Conservation (phyloP, 306 rosid genomes). For the Vachellia collinsii region DNA sequence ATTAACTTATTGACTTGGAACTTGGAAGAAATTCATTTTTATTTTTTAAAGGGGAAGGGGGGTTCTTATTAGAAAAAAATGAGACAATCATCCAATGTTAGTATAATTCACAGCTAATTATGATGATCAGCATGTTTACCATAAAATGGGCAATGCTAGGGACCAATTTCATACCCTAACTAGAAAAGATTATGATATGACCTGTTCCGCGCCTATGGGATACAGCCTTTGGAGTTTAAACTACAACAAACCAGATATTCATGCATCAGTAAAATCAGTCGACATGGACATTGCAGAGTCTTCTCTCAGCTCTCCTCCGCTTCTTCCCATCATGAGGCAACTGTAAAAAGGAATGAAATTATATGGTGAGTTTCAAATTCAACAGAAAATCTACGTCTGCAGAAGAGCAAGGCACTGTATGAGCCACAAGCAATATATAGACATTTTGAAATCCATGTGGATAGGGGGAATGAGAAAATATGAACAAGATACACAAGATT, state of each 20-base stretch:
- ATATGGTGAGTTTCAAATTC: not conserved
- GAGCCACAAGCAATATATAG: not conserved
- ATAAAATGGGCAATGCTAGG: conserved; percentile 9
- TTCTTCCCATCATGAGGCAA: conserved; percentile 48
- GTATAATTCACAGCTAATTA: not conserved
- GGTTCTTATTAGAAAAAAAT: conserved; percentile 36
- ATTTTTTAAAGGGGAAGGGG: too few relatives aligned
- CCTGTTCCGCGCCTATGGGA: conserved; percentile 5
- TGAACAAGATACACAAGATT: not conserved
- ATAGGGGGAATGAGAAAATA: not conserved
- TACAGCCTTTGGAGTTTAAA: conserved; percentile 18
- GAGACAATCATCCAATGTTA: conserved; percentile 7
- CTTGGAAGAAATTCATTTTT: not conserved
- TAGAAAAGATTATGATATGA: not conserved
- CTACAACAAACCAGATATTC: conserved; percentile 32
- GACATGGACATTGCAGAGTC: conserved; percentile 55
- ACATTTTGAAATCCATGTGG: not conserved
- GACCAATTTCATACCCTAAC: conserved; percentile 27
- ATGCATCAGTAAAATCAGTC: conserved; percentile 29
- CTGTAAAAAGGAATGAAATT: conserved; percentile 40
- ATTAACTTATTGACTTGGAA: not conserved
- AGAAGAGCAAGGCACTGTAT: not conserved
- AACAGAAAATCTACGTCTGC: not conserved
- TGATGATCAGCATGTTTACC: not conserved
- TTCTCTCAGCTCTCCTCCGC: conserved; percentile 53